Percentiles rank a stretch among this genome's conserved stretches.
Conservation (phyloP, 2,329 filamentous ascomycete species). For the Pestalotiopsis sp. region DNA sequence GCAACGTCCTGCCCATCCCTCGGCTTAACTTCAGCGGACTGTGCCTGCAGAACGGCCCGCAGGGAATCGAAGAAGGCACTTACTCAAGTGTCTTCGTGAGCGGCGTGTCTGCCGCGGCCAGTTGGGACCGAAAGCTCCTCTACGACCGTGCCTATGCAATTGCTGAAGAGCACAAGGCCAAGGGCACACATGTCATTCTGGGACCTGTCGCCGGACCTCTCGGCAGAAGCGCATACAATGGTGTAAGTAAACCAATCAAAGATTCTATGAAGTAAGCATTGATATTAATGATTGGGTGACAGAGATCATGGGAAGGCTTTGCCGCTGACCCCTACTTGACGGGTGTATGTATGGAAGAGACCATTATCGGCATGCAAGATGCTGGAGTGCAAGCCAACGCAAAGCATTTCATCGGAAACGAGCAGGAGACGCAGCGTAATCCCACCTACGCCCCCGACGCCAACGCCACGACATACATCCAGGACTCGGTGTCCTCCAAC, state of each 20-base stretch:
- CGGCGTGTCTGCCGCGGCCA: slow-evolving; percentile 69
- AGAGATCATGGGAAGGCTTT: slow-evolving; percentile 65
- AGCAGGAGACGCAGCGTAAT: slow-evolving; percentile 19
- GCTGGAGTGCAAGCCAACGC: slow-evolving; percentile 40
- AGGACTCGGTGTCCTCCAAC: slow-evolving; percentile 53
- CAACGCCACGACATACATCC: not conserved
- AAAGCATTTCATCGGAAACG: slow-evolving; percentile 42
- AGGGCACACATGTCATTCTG: slow-evolving; percentile 73
- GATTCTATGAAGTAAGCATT: not conserved
- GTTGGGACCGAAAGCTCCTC: slow-evolving; percentile 69
- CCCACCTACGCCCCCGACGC: slow-evolving; percentile 5
- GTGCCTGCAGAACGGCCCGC: slow-evolving; percentile 71
- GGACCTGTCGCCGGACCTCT: slow-evolving; percentile 43
- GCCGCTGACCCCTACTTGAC: slow-evolving; percentile 70
- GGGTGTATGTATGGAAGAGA: slow-evolving; percentile 49
- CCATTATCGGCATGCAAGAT: slow-evolving; percentile 36
- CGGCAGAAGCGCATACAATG: slow-evolving; percentile 46
- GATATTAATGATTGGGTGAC: not conserved
- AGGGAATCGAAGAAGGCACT: slow-evolving; percentile 67
- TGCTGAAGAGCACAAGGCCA: slow-evolving; percentile 66
- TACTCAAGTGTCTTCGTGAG: slow-evolving; percentile 71
- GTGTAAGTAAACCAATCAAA: slow-evolving; percentile 28
- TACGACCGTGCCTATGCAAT: slow-evolving; percentile 43
- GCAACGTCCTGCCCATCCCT: slow-evolving; percentile 48
- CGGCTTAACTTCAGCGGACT: slow-evolving; percentile 59